Evolutionary conservation across 1,284 basidiomycete genomes (phyloP).

Genomic region (Mycosarcoma maydis): DNA sequence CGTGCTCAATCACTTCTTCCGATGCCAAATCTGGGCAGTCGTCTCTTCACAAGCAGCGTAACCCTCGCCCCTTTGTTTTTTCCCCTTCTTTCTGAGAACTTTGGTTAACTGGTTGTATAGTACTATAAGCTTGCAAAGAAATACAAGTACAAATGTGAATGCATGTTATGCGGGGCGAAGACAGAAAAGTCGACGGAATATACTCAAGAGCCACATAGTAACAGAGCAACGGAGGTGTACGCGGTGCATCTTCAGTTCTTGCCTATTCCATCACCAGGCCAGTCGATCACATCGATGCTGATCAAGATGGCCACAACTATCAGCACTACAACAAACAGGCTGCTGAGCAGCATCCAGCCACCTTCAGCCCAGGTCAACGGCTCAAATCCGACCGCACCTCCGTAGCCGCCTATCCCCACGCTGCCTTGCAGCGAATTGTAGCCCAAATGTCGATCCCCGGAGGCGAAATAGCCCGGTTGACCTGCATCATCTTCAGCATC

Average conservation of each 20-base stretch:
- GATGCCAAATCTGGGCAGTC: no score
- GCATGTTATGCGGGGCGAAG: not conserved
- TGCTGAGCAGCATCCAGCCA: constrained; percentile 39
- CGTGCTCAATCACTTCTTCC: no score
- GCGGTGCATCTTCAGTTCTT: constrained; percentile 4
- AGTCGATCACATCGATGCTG: constrained; percentile 51
- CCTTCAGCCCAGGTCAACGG: constrained; percentile 28
- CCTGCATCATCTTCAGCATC: constrained; percentile 6
- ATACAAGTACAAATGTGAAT: constrained; percentile 33
- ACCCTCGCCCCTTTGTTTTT: no score
- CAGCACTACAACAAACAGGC: constrained; percentile 17
- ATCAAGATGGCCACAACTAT: constrained; percentile 45
- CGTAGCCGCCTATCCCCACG: constrained; percentile 4
- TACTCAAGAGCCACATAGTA: no score
- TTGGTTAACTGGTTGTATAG: not conserved
- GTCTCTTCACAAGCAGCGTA: no score
- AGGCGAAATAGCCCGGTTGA: constrained; percentile 22
- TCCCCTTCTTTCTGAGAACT: no score
- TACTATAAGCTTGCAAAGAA: constrained; percentile 3
- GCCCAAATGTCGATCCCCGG: constrained; percentile 27
- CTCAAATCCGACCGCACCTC: constrained; percentile 36
- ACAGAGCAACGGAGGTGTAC: no score
- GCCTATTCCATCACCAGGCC: constrained; percentile 52
- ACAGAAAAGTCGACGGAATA: not conserved
- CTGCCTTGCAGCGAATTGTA: constrained; percentile 19